Evolutionary conservation across 1,139 yeast genomes (phyloP).

Genomic region (Schwanniomyces etchellsii): DNA sequence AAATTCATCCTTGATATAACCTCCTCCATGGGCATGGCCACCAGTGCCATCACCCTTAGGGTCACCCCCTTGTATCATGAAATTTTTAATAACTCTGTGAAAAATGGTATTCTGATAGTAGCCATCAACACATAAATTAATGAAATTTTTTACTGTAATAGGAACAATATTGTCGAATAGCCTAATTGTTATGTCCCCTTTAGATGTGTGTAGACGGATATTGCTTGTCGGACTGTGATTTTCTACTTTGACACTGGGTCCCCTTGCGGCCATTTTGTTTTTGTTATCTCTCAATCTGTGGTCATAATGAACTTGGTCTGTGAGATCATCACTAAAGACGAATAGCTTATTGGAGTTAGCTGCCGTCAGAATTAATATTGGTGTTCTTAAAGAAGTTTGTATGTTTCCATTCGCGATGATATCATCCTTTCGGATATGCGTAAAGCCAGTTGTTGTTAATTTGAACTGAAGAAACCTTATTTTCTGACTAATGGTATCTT

Average conservation of each 20-base stretch:
- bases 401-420: no score
- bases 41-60: constrained; percentile 57
- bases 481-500: background rate
- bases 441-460: background rate
- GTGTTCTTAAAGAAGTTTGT: no score
- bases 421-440: no score
- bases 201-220: background rate
- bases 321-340: no score
- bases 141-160: constrained; percentile 53
- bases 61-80: constrained; percentile 64
- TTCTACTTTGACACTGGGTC: no score
- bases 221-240: background rate
- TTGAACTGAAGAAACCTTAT: background rate
- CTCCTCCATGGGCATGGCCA: constrained; percentile 55
- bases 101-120: constrained; percentile 51
- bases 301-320: no score
- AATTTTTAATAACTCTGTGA: constrained; percentile 54
- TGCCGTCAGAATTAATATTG: no score
- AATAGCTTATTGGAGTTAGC: no score
- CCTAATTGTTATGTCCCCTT: constrained; percentile 49
- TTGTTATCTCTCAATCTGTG: no score
- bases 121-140: constrained; percentile 52
- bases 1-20: constrained; percentile 47
- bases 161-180: constrained; percentile 64
- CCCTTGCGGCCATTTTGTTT: no score